Conservation (phyloP, 2,329 filamentous ascomycete genomes). For the Talaromyces funiculosus region DNA sequence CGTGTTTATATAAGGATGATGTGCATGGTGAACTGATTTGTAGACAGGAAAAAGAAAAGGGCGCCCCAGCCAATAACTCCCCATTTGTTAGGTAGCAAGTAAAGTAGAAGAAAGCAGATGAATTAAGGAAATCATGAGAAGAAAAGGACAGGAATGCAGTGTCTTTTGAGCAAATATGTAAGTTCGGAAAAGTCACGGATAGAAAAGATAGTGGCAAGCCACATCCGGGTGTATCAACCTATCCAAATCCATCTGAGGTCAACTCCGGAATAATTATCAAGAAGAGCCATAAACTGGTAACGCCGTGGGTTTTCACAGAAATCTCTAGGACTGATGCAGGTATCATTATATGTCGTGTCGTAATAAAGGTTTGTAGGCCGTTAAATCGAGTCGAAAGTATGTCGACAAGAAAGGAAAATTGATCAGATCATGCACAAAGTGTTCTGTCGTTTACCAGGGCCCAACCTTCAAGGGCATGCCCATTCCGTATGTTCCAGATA, state of each 20-base stretch:
- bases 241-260: constrained; percentile 12
- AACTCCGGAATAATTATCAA: constrained; percentile 16
- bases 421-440: not conserved
- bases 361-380: constrained; percentile 9
- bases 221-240: not conserved
- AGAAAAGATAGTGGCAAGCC: not conserved
- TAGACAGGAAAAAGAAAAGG: not conserved
- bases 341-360: constrained; percentile 43
- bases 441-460: constrained; percentile 42
- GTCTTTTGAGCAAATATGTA: not conserved
- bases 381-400: constrained; percentile 14
- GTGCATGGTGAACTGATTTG: not conserved
- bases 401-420: constrained; percentile 8
- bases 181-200: not conserved
- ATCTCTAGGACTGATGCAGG: constrained; percentile 38
- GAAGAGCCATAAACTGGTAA: constrained; percentile 21
- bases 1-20: not conserved
- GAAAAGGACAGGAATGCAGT: not conserved
- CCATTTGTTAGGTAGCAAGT: not conserved
- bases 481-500: constrained; percentile 53
- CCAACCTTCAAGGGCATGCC: constrained; percentile 52
- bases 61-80: not conserved
- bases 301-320: constrained; percentile 33
- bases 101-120: not conserved
- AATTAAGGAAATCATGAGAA: not conserved